Evolutionary conservation across 352 stramenopile genomes (phyloP), one percentile per base, ranked within the genome.

Genomic region (Pythium graminicola): DNA sequence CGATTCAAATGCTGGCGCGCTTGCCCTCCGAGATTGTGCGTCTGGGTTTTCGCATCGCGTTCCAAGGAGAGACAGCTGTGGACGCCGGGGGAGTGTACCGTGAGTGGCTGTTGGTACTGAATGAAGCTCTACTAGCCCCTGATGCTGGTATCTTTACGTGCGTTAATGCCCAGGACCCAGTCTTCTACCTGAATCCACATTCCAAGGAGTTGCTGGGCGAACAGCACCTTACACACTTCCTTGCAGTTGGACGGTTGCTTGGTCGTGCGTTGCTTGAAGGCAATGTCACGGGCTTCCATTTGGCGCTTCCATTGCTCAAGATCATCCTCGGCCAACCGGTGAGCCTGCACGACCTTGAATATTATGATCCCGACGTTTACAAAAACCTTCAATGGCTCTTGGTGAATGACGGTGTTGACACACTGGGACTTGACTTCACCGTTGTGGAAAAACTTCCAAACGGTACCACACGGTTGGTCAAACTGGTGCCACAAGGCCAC

Each of bases 231-330:
- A n/a, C n/a, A n/a, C n/a, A n/a, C n/a, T n/a, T n/a, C n/a, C n/a
- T n/a, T n/a, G n/a, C n/a, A n/a, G n/a, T n/a, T n/a, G 65, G 64
- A 1, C 54, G 65, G 0, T 19, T 73, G 13, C 24, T 78, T 6
- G 65, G 68, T 1, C 54, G 62, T 2, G 57, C 62, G 6, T 39
- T 70, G 22, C 41, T 72, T 6, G 90, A 97, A 56, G 70, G 83
- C 53, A 83, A 97, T 62, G 59, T 95, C 7, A 82, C 96, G 1
- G 65, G 72, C 41, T 85, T 86, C 31, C 93, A 97, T 57, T 81
- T 98, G 60, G 85, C 93, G 9, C 72, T 86, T 16, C 81, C 93
- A 19, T 57, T 98, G 46, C 97, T 97, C 70, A 97, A 97, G 67
- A 88, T 97, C 56, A 78, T 98, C 3, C 64, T 97, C 1, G 89